phyloP scores from a whole-genome alignment of 805 yeast genomes.

The Barnettozyma siamensis region DNA sequence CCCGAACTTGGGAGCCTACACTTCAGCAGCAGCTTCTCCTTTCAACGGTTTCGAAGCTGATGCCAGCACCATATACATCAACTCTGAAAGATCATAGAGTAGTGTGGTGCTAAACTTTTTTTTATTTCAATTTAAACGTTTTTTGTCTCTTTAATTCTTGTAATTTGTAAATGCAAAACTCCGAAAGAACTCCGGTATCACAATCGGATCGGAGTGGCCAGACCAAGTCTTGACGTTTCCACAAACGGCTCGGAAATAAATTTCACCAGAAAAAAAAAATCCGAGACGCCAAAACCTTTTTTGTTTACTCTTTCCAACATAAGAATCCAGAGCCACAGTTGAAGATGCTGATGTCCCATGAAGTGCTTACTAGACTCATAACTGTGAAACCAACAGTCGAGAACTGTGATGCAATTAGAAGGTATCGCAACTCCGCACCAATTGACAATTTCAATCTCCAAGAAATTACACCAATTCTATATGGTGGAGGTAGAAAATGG shows the following conservation, averaged over 20 bases:
- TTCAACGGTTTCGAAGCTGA: conserved; percentile 81
- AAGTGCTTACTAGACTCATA: conserved; percentile 4
- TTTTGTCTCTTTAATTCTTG: background rate
- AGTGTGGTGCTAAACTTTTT: background rate
- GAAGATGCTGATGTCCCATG: background rate
- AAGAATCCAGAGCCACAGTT: no score
- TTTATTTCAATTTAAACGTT: background rate
- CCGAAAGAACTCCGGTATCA: background rate
- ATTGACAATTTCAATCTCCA: conserved; percentile 13
- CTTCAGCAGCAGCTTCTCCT: conserved; percentile 84
- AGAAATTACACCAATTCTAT: conserved; percentile 27
- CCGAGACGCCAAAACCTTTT: background rate
- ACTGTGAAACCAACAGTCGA: conserved; percentile 31
- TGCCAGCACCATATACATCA: conserved; percentile 59
- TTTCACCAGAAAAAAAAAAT: background rate
- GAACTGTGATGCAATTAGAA: conserved; percentile 23
- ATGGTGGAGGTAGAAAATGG: conserved; percentile 39
- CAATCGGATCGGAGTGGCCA: background rate
- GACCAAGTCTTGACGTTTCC: background rate
- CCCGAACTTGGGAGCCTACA: conserved; percentile 82
- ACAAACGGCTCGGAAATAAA: background rate
- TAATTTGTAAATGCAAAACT: background rate
- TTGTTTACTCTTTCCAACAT: background rate
- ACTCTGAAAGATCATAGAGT: conserved; percentile 26
- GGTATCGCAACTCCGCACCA: conserved; percentile 16